Evolutionary conservation across 495 filamentous ascomycete species (phyloP).

Genomic region (Penicillium waksmanii): DNA sequence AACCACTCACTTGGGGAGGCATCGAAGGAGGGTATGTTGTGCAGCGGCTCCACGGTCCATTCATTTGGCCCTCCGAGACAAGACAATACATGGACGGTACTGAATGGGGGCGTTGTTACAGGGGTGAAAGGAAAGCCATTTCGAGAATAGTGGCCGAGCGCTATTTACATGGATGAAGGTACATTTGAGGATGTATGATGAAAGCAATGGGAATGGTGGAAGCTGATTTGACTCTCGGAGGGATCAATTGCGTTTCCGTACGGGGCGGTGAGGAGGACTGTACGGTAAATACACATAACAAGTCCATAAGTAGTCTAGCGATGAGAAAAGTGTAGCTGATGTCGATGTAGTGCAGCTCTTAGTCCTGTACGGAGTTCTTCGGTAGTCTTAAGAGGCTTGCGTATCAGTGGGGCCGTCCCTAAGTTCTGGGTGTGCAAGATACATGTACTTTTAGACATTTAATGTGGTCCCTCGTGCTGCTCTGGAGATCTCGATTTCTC

Average conservation of each 20-base stretch:
- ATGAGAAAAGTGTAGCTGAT: too few species aligned
- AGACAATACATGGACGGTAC: constrained; percentile 1
- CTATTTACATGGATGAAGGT: background rate
- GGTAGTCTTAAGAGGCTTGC: constrained; percentile 4
- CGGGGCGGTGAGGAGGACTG: constrained; percentile 9
- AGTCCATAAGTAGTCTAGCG: background rate
- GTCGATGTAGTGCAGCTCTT: background rate
- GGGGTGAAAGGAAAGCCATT: background rate
- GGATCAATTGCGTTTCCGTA: constrained; percentile 6
- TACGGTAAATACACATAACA: background rate
- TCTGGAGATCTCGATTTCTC: background rate
- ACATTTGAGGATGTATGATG: background rate
- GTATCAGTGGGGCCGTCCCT: background rate
- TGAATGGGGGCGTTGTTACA: constrained; percentile 19
- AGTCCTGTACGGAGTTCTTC: constrained; percentile 5
- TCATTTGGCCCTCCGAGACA: constrained; percentile 2
- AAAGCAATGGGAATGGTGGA: background rate
- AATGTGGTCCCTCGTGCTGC: background rate
- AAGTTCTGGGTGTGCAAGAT: background rate
- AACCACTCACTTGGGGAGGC: constrained; percentile 11
- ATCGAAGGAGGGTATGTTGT: constrained; percentile 29
- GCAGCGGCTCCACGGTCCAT: constrained; percentile 25
- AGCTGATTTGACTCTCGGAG: constrained; percentile 7
- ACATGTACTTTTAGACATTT: background rate
- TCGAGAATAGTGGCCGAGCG: background rate